These are phyloP conservation scores for Candida anglica DNA, from an alignment of 805 yeast species.

Conservation along the genomic window DNA sequence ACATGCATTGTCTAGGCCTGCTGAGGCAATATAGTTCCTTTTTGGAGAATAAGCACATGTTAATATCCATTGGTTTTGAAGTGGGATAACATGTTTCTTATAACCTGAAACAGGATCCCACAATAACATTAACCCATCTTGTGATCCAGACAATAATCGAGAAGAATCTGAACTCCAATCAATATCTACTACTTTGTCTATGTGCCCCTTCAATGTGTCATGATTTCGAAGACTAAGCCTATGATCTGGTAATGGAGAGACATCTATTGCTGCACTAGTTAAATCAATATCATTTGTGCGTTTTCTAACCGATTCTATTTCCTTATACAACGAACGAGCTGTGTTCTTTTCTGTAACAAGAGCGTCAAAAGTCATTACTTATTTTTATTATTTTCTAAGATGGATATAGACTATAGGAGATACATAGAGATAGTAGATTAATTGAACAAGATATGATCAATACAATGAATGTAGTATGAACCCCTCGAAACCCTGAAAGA, in stretches of 20 bases:
- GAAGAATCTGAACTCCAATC: slow-evolving; percentile 66
- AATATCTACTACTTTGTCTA: slow-evolving; percentile 65
- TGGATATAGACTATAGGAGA: too few species aligned
- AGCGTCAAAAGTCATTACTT: slow-evolving; percentile 1
- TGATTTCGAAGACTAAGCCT: background rate
- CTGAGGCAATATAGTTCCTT: slow-evolving; percentile 67
- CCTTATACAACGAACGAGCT: slow-evolving; percentile 44
- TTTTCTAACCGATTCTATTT: slow-evolving; percentile 41
- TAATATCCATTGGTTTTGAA: slow-evolving; percentile 78
- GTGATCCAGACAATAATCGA: slow-evolving; percentile 67
- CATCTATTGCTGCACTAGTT: slow-evolving; percentile 28
- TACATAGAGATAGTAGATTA: too few species aligned
- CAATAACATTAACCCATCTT: slow-evolving; percentile 78
- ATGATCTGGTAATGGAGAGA: slow-evolving; percentile 26
- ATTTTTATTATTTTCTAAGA: background rate
- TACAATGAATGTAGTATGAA: too few species aligned
- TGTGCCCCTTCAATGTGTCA: slow-evolving; percentile 55
- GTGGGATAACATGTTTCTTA: slow-evolving; percentile 64
- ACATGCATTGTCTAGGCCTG: slow-evolving; percentile 78
- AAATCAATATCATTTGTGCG: slow-evolving; percentile 45
- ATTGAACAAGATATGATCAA: too few species aligned
- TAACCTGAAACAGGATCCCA: slow-evolving; percentile 79
- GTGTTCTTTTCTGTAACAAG: slow-evolving; percentile 44
- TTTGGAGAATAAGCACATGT: slow-evolving; percentile 70
- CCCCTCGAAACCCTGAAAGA: too few species aligned